Conservation (phyloP, 441 rosid species). For the Sinapis alba region DNA sequence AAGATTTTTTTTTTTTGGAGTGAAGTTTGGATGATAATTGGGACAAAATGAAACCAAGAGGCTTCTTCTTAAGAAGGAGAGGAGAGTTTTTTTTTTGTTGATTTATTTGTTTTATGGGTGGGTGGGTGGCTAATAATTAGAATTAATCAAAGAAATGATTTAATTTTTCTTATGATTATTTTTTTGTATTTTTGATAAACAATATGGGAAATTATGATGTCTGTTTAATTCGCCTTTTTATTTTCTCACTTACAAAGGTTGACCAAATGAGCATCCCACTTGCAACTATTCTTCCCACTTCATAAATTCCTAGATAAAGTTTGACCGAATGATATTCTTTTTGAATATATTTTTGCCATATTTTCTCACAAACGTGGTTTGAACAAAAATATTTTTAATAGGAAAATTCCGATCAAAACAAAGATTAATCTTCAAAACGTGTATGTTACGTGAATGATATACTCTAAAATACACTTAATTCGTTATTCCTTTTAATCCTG, state of each 20-base stretch:
- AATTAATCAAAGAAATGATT: constrained; percentile 55
- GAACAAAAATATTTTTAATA: background rate
- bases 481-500: background rate
- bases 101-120: constrained; percentile 45
- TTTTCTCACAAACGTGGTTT: background rate
- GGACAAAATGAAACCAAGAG: constrained; percentile 35
- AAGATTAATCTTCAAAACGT: background rate
- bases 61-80: constrained; percentile 52
- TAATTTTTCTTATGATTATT: constrained; percentile 2
- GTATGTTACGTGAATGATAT: background rate
- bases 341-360: background rate
- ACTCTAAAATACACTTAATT: background rate
- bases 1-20: constrained; percentile 6
- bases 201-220: constrained; percentile 45
- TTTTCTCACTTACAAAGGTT: constrained; percentile 60
- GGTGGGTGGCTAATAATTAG: constrained; percentile 63
- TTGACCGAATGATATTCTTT: background rate
- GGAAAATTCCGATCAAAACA: background rate
- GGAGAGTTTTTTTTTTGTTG: constrained; percentile 30
- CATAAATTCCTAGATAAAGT: background rate
- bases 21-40: constrained; percentile 38
- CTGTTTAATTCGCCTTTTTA: background rate
- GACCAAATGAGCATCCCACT: constrained; percentile 70
- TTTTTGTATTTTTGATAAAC: constrained; percentile 31
- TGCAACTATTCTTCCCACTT: constrained; percentile 36